phyloP scores from a whole-genome alignment of 129 eudicot species.

The Pulicaria dysenterica region DNA sequence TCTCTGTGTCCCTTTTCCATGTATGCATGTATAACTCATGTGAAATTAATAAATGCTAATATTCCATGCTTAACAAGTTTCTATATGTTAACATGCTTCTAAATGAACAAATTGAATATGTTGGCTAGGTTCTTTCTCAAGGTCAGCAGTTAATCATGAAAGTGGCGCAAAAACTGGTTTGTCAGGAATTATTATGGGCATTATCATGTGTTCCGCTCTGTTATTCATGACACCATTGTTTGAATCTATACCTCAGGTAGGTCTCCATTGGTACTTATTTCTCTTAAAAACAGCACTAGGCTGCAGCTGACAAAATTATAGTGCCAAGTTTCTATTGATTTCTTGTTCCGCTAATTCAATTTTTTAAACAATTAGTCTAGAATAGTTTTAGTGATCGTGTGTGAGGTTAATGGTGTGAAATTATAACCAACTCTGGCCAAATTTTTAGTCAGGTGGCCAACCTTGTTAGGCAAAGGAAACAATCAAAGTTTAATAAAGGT shows the following conservation, averaged over 20 bases:
- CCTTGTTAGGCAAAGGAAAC: not conserved
- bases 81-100: constrained; percentile 13
- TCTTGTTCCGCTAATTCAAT: not conserved
- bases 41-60: not conserved
- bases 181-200: constrained; percentile 81
- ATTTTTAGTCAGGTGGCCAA: not conserved
- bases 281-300: constrained; percentile 5
- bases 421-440: no score
- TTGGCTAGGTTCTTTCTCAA: constrained; percentile 86
- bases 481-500: not conserved
- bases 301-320: constrained; percentile 3
- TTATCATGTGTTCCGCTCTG: constrained; percentile 75
- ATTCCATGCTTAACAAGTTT: constrained; percentile 17
- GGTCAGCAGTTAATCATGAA: constrained; percentile 97
- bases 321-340: not conserved
- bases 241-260: constrained; percentile 91
- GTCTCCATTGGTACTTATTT: constrained; percentile 8
- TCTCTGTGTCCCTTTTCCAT: not conserved
- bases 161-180: constrained; percentile 99
- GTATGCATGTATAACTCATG: not conserved
- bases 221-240: constrained; percentile 87
- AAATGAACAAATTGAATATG: constrained; percentile 24
- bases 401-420: not conserved
- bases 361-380: not conserved
- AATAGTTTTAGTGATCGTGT: constrained; percentile 20